Base-by-base conservation (phyloP, 805 yeast genomes). In the Candida verbasci region DNA sequence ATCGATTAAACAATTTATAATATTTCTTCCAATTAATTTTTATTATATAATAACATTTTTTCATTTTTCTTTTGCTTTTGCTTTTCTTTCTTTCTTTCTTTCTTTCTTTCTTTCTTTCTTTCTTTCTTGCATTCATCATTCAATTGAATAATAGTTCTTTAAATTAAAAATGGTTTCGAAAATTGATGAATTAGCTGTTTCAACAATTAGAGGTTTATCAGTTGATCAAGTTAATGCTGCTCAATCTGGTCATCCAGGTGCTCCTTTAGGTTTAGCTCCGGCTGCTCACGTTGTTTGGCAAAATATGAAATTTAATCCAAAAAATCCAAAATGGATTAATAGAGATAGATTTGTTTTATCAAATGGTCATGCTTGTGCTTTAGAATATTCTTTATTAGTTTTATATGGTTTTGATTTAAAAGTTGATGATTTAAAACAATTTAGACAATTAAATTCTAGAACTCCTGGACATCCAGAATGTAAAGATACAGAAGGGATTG, bases 191-290 rank as follows among this genome's bases (percentile, higher is more conserved):
- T 72, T 72, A 60, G 86, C 96, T 41, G 72, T 91, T 65, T 73
- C 76, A 73, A 86, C 97, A 52, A 85, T 91, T 70, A 87, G 96
- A 71, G 68, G 82, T 43, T 76, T 91, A 53, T 80, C 97, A 24
- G 86, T 85, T 37, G 98, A 91, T 62, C 80, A 85, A 47, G 94
- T 86, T 44, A 73, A 82, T 42, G 75, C 79, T 66, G 91, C 97
- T 54, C 84, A 91, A 68, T 83, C 96, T 43, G 98, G 98, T 49
- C 98, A 91, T 71, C 98, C 98, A 38, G 98, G 98, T 72, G 97
- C 98, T 37, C 97, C 97, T 55, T 80, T 91, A 78, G 97, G 97
- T 46, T 72, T 91, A 67, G 97, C 98, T 12, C 96, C 97, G 31
- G 82, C 89, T 43, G 95, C 97, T 45, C 97, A 91, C 65, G 82